phyloP scores from a whole-genome alignment of 805 yeast species.

The Teunomyces funiuensis region DNA sequence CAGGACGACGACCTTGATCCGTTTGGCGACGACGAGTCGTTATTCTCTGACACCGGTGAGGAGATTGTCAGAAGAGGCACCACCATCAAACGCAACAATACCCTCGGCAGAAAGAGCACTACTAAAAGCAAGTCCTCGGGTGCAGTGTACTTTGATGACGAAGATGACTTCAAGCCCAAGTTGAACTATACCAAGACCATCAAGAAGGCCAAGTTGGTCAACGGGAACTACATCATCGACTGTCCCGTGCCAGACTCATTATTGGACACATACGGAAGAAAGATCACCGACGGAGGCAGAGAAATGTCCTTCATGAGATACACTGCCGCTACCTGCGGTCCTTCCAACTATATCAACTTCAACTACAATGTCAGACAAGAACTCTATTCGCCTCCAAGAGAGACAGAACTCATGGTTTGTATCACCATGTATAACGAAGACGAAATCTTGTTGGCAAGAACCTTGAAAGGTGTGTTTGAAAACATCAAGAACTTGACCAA shows the following conservation, averaged over 20 bases:
- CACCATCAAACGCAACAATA: constrained; percentile 25
- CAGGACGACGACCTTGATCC: constrained; percentile 39
- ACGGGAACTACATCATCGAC: constrained; percentile 47
- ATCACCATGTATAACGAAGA: constrained; percentile 70
- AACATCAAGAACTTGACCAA: constrained; percentile 75
- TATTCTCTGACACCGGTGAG: constrained; percentile 43
- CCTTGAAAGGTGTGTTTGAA: constrained; percentile 69
- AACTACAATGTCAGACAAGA: constrained; percentile 82
- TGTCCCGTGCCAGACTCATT: constrained; percentile 42
- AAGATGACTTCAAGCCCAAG: constrained; percentile 40
- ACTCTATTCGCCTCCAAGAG: constrained; percentile 73
- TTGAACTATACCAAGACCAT: constrained; percentile 42
- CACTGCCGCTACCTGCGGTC: constrained; percentile 93
- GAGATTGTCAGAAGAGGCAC: constrained; percentile 33
- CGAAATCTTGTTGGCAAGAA: constrained; percentile 57
- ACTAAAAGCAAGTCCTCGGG: constrained; percentile 1
- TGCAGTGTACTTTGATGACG: constrained; percentile 21
- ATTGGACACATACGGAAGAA: constrained; percentile 34
- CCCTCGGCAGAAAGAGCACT: constrained; percentile 16
- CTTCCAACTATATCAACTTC: constrained; percentile 58
- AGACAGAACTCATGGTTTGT: constrained; percentile 71
- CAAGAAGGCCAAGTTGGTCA: constrained; percentile 53
- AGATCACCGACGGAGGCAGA: constrained; percentile 39
- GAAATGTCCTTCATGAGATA: constrained; percentile 88
- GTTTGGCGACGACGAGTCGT: constrained; percentile 44